These are phyloP conservation scores for Rhazya stricta DNA, from an alignment of 257 asterid species.

Conservation along the genomic window DNA sequence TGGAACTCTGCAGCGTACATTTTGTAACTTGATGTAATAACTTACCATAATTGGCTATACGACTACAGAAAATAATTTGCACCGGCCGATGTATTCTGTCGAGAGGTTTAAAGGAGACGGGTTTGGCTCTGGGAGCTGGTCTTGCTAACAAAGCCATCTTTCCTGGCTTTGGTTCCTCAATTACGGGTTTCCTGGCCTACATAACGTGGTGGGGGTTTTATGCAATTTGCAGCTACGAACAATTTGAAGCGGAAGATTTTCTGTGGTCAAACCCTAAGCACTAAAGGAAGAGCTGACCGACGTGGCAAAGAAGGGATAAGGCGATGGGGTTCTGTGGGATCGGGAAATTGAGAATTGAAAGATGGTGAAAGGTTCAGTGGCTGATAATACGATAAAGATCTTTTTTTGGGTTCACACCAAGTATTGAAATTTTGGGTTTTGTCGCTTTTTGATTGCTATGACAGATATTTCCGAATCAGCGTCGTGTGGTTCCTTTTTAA, in stretches of 20 bases:
- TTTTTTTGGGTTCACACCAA: slow-evolving; percentile 7
- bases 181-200: neutral
- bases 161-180: slow-evolving; percentile 20
- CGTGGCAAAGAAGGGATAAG: slow-evolving; percentile 39
- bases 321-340: slow-evolving; percentile 27
- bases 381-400: neutral
- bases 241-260: neutral
- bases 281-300: slow-evolving; percentile 14
- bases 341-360: slow-evolving; percentile 11
- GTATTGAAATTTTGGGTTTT: neutral
- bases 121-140: slow-evolving; percentile 35
- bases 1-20: slow-evolving; percentile 1
- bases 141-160: slow-evolving; percentile 46
- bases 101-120: slow-evolving; percentile 27
- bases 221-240: neutral
- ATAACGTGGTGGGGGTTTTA: neutral
- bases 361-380: slow-evolving; percentile 7
- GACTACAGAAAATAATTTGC: slow-evolving; percentile 16
- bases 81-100: slow-evolving; percentile 13
- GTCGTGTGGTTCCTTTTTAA: slow-evolving; percentile 21
- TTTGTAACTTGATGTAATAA: slow-evolving; percentile 15
- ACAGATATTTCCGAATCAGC: slow-evolving; percentile 9
- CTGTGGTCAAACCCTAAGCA: neutral
- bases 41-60: slow-evolving; percentile 14
- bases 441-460: neutral